Percentiles rank a stretch among this genome's conserved stretches.
Evolutionary conservation across 768 basidiomycete species (phyloP).

Genomic region (Phlebiopsis flavidoalba): DNA sequence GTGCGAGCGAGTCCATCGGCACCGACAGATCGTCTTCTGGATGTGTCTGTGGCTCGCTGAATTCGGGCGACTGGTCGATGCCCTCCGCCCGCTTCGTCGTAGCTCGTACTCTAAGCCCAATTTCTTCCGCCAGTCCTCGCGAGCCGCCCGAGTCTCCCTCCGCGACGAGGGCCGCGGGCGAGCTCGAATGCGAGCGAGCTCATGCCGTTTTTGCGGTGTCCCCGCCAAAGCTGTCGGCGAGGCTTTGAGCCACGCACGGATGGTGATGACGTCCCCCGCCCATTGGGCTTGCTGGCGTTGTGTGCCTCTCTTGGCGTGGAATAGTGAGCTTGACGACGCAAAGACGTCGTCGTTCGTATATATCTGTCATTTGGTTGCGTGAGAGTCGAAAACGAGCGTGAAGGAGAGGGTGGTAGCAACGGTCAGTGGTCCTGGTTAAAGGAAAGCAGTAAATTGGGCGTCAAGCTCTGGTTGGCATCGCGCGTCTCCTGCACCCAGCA

Average conservation of each 20-base stretch:
- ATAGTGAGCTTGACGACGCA: slow-evolving; percentile 20
- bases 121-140: slow-evolving; percentile 78
- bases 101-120: slow-evolving; percentile 84
- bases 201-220: slow-evolving; percentile 39
- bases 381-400: neutral
- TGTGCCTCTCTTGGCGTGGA: slow-evolving; percentile 21
- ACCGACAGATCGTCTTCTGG: neutral
- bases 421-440: slow-evolving; percentile 2
- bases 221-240: slow-evolving; percentile 34
- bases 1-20: slow-evolving; percentile 9
- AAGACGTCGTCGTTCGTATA: slow-evolving; percentile 20
- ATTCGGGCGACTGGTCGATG: slow-evolving; percentile 42
- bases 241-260: slow-evolving; percentile 43
- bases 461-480: neutral
- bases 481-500: neutral
- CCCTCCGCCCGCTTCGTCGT: slow-evolving; percentile 48
- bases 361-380: slow-evolving; percentile 1
- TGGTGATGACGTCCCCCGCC: slow-evolving; percentile 44
- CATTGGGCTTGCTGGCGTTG: slow-evolving; percentile 27
- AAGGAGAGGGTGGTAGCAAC: slow-evolving; percentile 1
- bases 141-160: slow-evolving; percentile 86
- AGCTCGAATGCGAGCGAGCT: slow-evolving; percentile 85
- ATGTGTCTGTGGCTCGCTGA: slow-evolving; percentile 18
- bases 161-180: slow-evolving; percentile 81
- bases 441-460: slow-evolving; percentile 4